Conservation (phyloP, 78 protist genomes). For the Dictyostelium purpureum region DNA sequence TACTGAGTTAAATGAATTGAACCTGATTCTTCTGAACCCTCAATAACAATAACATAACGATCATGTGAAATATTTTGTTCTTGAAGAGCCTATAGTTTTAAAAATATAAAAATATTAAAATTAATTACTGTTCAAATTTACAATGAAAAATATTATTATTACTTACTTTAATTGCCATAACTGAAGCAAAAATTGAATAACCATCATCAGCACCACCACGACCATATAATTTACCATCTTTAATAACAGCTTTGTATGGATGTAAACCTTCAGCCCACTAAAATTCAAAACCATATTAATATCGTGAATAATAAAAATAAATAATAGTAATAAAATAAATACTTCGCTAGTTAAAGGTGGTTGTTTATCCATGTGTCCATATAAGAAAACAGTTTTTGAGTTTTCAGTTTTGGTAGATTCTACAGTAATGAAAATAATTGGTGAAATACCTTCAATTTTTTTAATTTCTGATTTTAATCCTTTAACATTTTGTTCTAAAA, state of each 20-base stretch:
- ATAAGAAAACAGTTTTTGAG: constrained; percentile 80
- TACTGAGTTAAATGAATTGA: constrained; percentile 22
- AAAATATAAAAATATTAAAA: too few species aligned
- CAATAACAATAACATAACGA: constrained; percentile 85
- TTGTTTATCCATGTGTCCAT: constrained; percentile 95
- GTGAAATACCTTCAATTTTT: constrained; percentile 75
- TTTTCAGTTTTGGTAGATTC: constrained; percentile 39
- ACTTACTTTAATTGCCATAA: constrained; percentile 72
- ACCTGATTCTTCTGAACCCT: constrained; percentile 91
- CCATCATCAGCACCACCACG: constrained; percentile 94
- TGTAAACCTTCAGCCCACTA: constrained; percentile 84
- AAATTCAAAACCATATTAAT: background rate
- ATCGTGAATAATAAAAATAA: background rate
- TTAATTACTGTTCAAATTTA: too few species aligned
- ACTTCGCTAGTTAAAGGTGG: constrained; percentile 89
- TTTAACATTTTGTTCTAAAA: constrained; percentile 61
- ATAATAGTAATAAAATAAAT: background rate
- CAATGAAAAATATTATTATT: too few species aligned
- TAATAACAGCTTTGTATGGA: constrained; percentile 72
- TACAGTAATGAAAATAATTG: constrained; percentile 79
- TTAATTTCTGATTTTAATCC: constrained; percentile 67
- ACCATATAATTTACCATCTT: constrained; percentile 83
- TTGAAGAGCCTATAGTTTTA: constrained; percentile 27
- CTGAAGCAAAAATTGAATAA: constrained; percentile 87
- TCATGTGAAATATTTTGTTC: constrained; percentile 76